Evolutionary conservation across 305 asterid genomes (phyloP), one percentile per base, ranked within the genome.

Genomic region (Solanum hybrid): DNA sequence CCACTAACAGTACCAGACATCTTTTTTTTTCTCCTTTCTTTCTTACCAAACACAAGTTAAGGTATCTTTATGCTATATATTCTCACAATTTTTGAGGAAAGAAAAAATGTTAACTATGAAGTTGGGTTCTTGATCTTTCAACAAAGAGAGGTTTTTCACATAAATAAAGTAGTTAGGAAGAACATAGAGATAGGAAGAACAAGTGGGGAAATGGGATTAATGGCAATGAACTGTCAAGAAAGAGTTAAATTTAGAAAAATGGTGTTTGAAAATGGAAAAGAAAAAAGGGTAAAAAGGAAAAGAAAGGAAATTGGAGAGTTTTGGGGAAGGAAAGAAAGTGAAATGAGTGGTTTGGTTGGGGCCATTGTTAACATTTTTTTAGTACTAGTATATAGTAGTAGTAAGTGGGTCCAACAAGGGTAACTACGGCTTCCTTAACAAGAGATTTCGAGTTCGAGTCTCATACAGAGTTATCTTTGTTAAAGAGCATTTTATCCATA

Each of bases 201-300:
- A 84, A 78, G 91, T 75, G 85, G 69, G 90, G 90, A 3, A 89
- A 90, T 75, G 93, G 91, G 88, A 89, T 91, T 88, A 90, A 88
- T 82, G 91, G 91, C 92, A 91, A 90, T 92, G 91, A 91, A 91
- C 88, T 90, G 90, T 85, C 91, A 90, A 91, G 89, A 77, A 82
- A 92, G 73, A 85, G 72, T 76, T 91, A 75, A 19, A n/a, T 69
- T 38, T 71, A 90, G 75, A 34, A 34, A 6, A 15, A 15, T 22
- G 77, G n/a, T 22, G 34, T 35, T 24, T 90, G 85, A 87, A 79
- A 56, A 35, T 45, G 84, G 85, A 15, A 89, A 73, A 6, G 32
- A 38, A 31, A 45, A 60, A 60, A 78, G 66, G 90, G 85, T 82
- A 77, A 90, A 88, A 69, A 80, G 31, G 42, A 60, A 82, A 85